Evolutionary conservation across 768 basidiomycete species (phyloP).

Genomic region (Rhodotorula diobovata): DNA sequence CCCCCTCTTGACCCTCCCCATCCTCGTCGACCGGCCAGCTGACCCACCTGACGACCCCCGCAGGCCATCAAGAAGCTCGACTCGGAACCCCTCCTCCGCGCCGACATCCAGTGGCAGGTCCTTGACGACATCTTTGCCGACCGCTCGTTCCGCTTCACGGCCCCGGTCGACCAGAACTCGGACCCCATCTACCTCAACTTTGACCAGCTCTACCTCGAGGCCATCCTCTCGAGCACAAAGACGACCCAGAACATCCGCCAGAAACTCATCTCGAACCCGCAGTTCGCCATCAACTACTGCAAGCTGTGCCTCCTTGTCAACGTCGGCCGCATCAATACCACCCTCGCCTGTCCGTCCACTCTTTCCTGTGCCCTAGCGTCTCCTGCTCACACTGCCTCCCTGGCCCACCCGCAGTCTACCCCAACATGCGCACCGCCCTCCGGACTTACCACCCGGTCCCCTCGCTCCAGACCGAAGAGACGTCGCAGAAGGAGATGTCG

Average conservation of each 20-base stretch:
- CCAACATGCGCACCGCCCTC: slow-evolving; percentile 71
- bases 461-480: slow-evolving; percentile 59
- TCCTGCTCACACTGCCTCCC: background rate
- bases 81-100: slow-evolving; percentile 61
- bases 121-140: slow-evolving; percentile 74
- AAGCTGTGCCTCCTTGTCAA: slow-evolving; percentile 70
- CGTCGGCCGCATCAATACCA: slow-evolving; percentile 74
- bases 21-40: no score
- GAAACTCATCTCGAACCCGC: slow-evolving; percentile 62
- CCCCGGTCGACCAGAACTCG: slow-evolving; percentile 47
- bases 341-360: slow-evolving; percentile 67
- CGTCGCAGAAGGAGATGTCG: slow-evolving; percentile 60
- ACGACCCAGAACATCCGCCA: slow-evolving; percentile 67
- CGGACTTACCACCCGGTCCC: slow-evolving; percentile 75
- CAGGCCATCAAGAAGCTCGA: slow-evolving; percentile 42
- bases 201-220: slow-evolving; percentile 74
- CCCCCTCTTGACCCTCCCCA: no score
- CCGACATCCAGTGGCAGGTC: slow-evolving; percentile 73
- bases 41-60: no score
- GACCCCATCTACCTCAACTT: slow-evolving; percentile 61
- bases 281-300: slow-evolving; percentile 65
- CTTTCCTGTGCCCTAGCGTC: no score
- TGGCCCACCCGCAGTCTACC: slow-evolving; percentile 57
- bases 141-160: slow-evolving; percentile 59
- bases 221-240: slow-evolving; percentile 67